Percentiles rank a stretch among this genome's conserved stretches.
Conservation (phyloP, 495 filamentous ascomycete species). For the Diplogelasinospora grovesii region DNA sequence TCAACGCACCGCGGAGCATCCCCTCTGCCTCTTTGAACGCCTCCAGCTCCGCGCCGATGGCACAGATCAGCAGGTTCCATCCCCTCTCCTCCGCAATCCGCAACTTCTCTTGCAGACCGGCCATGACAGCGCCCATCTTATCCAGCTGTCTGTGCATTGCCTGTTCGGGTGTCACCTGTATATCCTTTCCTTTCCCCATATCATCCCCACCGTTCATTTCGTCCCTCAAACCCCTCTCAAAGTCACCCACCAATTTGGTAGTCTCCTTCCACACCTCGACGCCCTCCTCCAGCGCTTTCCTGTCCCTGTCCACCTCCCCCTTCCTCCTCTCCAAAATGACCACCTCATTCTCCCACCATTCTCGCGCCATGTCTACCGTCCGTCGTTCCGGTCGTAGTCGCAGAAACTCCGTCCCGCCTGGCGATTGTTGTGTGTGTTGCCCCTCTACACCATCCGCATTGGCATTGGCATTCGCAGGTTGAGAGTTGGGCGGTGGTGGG, state of each 20-base stretch:
- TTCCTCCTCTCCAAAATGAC: slow-evolving; percentile 50
- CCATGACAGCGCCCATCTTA: slow-evolving; percentile 51
- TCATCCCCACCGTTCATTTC: slow-evolving; percentile 40
- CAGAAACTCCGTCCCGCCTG: slow-evolving; percentile 39
- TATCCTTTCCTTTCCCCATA: slow-evolving; percentile 17
- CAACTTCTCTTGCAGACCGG: slow-evolving; percentile 53
- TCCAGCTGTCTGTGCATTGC: slow-evolving; percentile 41
- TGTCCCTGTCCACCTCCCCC: slow-evolving; percentile 58
- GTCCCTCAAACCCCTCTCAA: slow-evolving; percentile 57
- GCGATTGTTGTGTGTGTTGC: slow-evolving; percentile 3
- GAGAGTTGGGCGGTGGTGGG: too few species aligned
- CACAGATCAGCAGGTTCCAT: slow-evolving; percentile 86
- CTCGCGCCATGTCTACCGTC: slow-evolving; percentile 69
- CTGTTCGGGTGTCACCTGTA: slow-evolving; percentile 19
- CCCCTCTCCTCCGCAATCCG: slow-evolving; percentile 54
- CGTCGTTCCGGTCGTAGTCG: slow-evolving; percentile 59
- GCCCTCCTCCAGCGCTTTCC: slow-evolving; percentile 74
- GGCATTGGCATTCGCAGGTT: too few species aligned
- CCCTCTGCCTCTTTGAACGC: slow-evolving; percentile 65
- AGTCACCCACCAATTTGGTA: slow-evolving; percentile 53
- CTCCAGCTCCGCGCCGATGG: slow-evolving; percentile 81
- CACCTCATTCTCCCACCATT: slow-evolving; percentile 67
- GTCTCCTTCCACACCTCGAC: slow-evolving; percentile 72
- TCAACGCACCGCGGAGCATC: slow-evolving; percentile 53
- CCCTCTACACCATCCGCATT: background rate